Conservation (phyloP, 2,329 filamentous ascomycete species). For the Aspergillus texensis region DNA sequence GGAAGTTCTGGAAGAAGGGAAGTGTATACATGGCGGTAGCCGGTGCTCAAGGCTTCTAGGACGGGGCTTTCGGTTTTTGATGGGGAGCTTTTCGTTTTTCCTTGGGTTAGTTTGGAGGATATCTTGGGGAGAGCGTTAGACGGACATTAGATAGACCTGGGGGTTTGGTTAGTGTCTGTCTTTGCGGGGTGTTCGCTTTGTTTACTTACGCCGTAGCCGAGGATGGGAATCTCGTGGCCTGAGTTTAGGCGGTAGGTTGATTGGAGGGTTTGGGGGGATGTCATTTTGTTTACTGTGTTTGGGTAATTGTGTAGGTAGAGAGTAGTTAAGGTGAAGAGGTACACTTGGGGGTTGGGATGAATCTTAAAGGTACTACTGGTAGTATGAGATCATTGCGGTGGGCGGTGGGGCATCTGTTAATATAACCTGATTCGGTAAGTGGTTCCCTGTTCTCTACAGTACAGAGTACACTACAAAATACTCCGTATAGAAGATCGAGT, state of each 20-base stretch:
- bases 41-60: slow-evolving; percentile 30
- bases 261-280: slow-evolving; percentile 21
- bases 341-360: neutral
- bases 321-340: neutral
- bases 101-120: neutral
- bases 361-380: neutral
- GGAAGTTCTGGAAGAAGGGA: too few species aligned
- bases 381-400: slow-evolving; percentile 1
- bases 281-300: slow-evolving; percentile 10
- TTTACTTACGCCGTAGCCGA: slow-evolving; percentile 60
- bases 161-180: neutral
- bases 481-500: neutral
- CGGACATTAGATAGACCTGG: slow-evolving; percentile 39
- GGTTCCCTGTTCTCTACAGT: neutral
- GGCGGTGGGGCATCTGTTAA: neutral
- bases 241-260: slow-evolving; percentile 58
- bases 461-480: too few species aligned
- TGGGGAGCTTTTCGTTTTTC: slow-evolving; percentile 22
- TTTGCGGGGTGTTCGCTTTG: neutral
- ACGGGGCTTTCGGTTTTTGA: slow-evolving; percentile 29
- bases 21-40: slow-evolving; percentile 35
- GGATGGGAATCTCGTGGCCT: slow-evolving; percentile 62
- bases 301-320: neutral
- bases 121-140: neutral
- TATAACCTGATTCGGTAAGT: neutral